Evolutionary conservation across 108 stramenopile genomes (phyloP).

Genomic region (Parietichytrium sp.): DNA sequence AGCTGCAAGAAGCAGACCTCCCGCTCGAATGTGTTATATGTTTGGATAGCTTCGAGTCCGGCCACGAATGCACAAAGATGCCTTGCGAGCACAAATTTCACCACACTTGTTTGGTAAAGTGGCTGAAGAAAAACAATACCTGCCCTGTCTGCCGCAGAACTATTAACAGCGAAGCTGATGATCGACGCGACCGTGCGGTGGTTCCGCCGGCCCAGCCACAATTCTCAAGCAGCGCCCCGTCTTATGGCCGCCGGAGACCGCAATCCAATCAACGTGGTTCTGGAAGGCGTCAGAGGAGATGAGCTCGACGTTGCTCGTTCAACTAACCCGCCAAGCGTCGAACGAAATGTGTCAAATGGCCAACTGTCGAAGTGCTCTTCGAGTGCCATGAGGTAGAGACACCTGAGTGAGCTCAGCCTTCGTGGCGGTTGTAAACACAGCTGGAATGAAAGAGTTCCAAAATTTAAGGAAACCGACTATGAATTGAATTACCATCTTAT

Average conservation of each 20-base stretch:
- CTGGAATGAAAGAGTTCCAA: too few species aligned
- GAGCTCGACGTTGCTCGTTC: not conserved
- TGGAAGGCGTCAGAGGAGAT: not conserved
- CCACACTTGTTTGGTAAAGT: not conserved
- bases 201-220: not conserved
- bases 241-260: too few species aligned
- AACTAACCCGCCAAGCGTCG: not conserved
- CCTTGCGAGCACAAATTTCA: constrained; percentile 30
- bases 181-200: not conserved
- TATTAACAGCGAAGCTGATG: not conserved
- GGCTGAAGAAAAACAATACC: constrained; percentile 14
- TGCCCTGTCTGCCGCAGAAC: not conserved
- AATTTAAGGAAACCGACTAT: too few species aligned
- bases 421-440: too few species aligned
- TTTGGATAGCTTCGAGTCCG: not conserved
- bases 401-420: too few species aligned
- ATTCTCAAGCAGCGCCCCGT: too few species aligned
- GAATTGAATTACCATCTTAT: too few species aligned
- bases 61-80: not conserved
- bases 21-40: constrained; percentile 7
- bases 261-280: not conserved
- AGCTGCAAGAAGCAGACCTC: too few species aligned
- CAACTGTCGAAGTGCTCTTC: too few species aligned
- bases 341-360: too few species aligned
- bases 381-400: too few species aligned